Evolutionary conservation across 768 basidiomycete species (phyloP).

Genomic region (Boletus subcaerulescens): DNA sequence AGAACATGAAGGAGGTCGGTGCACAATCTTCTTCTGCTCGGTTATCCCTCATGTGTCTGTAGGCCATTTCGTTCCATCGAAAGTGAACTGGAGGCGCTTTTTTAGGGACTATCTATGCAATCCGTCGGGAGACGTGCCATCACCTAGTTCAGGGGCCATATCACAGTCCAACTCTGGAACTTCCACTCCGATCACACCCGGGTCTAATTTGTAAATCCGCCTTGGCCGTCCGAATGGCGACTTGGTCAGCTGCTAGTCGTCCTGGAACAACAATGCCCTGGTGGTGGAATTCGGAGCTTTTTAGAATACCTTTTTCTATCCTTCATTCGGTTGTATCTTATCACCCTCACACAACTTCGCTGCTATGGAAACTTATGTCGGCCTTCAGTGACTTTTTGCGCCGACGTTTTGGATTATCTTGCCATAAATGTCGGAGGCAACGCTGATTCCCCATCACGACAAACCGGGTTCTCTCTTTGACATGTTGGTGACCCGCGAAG

Average conservation of each 20-base stretch:
- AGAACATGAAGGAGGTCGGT: conserved; percentile 75
- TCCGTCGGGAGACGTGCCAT: conserved; percentile 45
- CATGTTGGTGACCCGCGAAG: not conserved
- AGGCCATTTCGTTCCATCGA: conserved; percentile 87
- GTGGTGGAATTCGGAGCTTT: not conserved
- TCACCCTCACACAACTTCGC: not conserved
- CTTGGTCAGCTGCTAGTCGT: not conserved
- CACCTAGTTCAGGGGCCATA: conserved; percentile 35
- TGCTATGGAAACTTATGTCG: not conserved
- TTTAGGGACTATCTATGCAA: conserved; percentile 61
- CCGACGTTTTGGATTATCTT: not conserved
- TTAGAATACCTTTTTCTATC: not conserved
- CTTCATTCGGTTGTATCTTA: not conserved
- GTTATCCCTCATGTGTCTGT: conserved; percentile 1
- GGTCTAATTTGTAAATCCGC: conserved; percentile 1
- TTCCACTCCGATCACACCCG: conserved; percentile 38
- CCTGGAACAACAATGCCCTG: not conserved
- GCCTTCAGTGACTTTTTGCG: not conserved
- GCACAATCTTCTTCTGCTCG: not conserved
- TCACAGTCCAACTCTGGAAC: conserved; percentile 47
- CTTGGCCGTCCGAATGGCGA: not conserved
- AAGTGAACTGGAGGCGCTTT: conserved; percentile 73
- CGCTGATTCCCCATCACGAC: not conserved
- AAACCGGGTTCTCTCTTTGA: not conserved
- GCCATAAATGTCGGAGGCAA: not conserved